These are phyloP conservation scores for Cytidiella melzeri DNA, from an alignment of 768 basidiomycete species.

Conservation along the genomic window DNA sequence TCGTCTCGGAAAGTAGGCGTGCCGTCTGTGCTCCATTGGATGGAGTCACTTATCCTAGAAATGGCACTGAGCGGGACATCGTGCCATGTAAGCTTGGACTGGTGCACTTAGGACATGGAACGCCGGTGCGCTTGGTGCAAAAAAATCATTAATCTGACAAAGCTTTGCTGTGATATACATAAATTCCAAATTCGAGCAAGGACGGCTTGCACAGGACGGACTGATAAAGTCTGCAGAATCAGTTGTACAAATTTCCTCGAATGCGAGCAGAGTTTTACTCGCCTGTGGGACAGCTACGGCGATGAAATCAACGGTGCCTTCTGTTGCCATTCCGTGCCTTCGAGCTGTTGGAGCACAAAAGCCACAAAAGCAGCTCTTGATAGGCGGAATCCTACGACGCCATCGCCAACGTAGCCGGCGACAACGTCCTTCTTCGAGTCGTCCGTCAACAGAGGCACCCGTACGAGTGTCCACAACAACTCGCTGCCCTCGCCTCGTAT, in stretches of 20 bases:
- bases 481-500: slow-evolving; percentile 41
- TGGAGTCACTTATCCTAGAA: too few relatives aligned
- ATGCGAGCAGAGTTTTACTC: neutral
- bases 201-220: too few relatives aligned
- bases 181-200: too few relatives aligned
- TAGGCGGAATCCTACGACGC: slow-evolving; percentile 41
- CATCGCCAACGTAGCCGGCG: slow-evolving; percentile 67
- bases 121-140: too few relatives aligned
- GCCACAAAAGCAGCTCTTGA: slow-evolving; percentile 53
- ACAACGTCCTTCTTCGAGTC: slow-evolving; percentile 38
- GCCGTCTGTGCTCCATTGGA: too few relatives aligned
- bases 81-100: too few relatives aligned
- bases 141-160: too few relatives aligned
- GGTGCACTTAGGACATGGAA: too few relatives aligned
- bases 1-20: too few relatives aligned
- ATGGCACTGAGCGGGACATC: too few relatives aligned
- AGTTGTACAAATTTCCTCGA: neutral
- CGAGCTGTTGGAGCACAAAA: slow-evolving; percentile 54
- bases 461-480: slow-evolving; percentile 63
- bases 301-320: slow-evolving; percentile 34
- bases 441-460: slow-evolving; percentile 60
- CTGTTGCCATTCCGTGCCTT: slow-evolving; percentile 53
- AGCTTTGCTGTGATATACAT: too few relatives aligned
- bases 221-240: neutral
- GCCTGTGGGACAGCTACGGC: slow-evolving; percentile 13